Base-by-base conservation (phyloP, 768 basidiomycete genomes). In the Suillus sp. region DNA sequence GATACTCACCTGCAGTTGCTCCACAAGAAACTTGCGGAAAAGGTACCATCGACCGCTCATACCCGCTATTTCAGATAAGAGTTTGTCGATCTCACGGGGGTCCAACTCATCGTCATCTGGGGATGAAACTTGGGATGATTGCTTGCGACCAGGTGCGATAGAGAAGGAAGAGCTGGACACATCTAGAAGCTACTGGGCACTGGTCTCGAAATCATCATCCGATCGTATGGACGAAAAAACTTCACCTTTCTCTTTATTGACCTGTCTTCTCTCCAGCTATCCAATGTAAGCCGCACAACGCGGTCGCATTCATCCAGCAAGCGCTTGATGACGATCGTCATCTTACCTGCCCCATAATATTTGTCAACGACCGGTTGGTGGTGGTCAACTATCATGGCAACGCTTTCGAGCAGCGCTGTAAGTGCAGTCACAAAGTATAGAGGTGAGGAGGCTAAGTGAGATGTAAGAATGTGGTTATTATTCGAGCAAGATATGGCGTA, bases 291-390 rank as follows among this genome's bases (percentile, higher is more conserved):
- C 67, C 86, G 84, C 0, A 93, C 88, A 20, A 96, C 91, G 37
- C 88, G 81, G 75, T 98, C 96, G 60, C 92, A 92, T 72, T 99
- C 96, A 62, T 88, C 85, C 55, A 97, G 75, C 9, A 99, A 79
- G 48, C 88, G 83, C 27, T 82, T 78, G 2, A 95, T 84, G 14
- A 96, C 94, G 40, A 77, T 83, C 47, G 81, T 78, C 96, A 99
- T 99, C 74, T 91, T 90, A 1, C 94, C 92, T 10, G 75, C 68
- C 0, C 97, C 97, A 70, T 99, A 99, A 77, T 99, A 99, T 77
- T 97, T 99, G 72, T 98, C 96, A 1, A 99, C 96, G 5, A 99
- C 87, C 2, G 95, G 93, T 68, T 97, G 96, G 72, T 99, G 97
- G 71, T 99, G 97, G 69, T 96, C 95, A 25, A 99, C 89, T 66